These are phyloP conservation scores for Rubia balearica DNA, from an alignment of 305 asterid species.

Conservation along the genomic window DNA sequence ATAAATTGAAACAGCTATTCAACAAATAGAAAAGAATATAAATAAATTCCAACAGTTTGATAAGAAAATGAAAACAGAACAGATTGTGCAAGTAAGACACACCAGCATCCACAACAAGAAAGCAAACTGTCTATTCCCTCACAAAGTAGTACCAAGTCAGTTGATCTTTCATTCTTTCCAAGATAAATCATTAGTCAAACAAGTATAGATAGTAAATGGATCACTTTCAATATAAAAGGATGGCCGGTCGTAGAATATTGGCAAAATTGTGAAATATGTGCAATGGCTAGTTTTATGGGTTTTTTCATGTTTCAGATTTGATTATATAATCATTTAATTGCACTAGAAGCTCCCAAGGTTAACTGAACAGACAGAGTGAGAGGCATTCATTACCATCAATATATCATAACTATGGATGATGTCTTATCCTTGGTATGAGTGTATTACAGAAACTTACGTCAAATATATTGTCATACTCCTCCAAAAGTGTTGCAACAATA, in stretches of 20 bases:
- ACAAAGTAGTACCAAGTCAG: neutral
- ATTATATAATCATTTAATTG: neutral
- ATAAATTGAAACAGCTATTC: slow-evolving; percentile 1
- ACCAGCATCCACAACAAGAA: neutral
- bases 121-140: neutral
- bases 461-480: slow-evolving; percentile 82
- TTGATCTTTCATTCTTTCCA: too few species aligned
- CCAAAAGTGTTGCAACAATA: slow-evolving; percentile 78
- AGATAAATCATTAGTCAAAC: too few species aligned
- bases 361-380: neutral
- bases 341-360: neutral
- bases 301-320: neutral
- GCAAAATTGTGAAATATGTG: neutral
- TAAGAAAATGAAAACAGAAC: neutral
- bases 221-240: neutral
- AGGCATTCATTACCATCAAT: neutral
- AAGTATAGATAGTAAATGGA: neutral
- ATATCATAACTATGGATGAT: neutral
- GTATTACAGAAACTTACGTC: slow-evolving; percentile 46
- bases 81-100: neutral
- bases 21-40: neutral
- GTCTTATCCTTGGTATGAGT: slow-evolving; percentile 9
- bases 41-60: neutral
- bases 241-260: neutral
- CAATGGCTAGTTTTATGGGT: neutral